Percentiles rank a stretch among this genome's conserved stretches.
Evolutionary conservation across 2,329 filamentous ascomycete species (phyloP).

Genomic region (Penicillium sp.): DNA sequence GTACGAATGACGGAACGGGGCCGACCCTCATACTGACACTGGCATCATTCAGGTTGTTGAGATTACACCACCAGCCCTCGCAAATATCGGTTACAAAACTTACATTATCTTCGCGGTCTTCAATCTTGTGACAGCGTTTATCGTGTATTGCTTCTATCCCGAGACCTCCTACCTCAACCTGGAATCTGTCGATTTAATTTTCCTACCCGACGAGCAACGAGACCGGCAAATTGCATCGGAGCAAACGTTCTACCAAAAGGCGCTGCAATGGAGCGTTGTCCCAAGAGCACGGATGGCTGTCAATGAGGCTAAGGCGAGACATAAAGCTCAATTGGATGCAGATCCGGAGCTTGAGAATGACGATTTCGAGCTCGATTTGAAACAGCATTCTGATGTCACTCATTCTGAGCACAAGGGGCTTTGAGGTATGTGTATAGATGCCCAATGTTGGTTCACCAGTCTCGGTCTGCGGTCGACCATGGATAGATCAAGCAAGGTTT

Average conservation of each 20-base stretch:
- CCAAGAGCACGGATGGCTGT: constrained; percentile 12
- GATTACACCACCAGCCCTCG: constrained; percentile 62
- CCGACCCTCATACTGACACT: no score
- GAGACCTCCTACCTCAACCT: constrained; percentile 42
- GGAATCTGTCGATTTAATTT: constrained; percentile 46
- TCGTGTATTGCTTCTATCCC: constrained; percentile 37
- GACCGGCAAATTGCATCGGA: constrained; percentile 15
- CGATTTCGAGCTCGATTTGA: not conserved
- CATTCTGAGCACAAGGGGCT: constrained; percentile 7
- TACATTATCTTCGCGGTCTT: constrained; percentile 69
- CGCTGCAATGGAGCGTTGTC: constrained; percentile 14
- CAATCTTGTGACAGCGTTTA: constrained; percentile 44
- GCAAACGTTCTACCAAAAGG: constrained; percentile 10
- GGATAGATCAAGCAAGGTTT: no score
- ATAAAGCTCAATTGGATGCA: constrained; percentile 4
- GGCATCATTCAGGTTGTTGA: constrained; percentile 51
- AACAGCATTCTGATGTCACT: not conserved
- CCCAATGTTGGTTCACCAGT: no score
- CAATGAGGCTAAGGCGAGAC: constrained; percentile 15
- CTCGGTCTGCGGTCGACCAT: no score
- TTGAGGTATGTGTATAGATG: no score
- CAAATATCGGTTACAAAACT: constrained; percentile 60
- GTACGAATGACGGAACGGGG: no score
- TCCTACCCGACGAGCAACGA: constrained; percentile 16
- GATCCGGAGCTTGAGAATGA: constrained; percentile 4